Conservation (phyloP, 202 grass and related monocot genomes). For the Sporobolus alterniflorus region DNA sequence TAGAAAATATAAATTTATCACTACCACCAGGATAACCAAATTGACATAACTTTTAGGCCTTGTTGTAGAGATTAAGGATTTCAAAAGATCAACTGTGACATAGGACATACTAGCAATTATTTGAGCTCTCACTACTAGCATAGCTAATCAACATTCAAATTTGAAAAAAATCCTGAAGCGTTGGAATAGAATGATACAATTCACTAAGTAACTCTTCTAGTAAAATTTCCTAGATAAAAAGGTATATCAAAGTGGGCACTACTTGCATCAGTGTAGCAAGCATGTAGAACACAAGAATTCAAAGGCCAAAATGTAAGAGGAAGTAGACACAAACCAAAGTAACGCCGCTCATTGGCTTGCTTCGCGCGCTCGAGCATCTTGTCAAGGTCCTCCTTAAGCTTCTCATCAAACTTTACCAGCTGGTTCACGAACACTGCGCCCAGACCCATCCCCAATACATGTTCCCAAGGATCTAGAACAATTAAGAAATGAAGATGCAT, state of each 20-base stretch:
- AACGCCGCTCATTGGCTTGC: constrained; percentile 78
- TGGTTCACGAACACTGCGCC: constrained; percentile 78
- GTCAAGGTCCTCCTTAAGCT: constrained; percentile 88
- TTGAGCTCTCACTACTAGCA: neutral
- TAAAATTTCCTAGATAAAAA: neutral
- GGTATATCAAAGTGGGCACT: neutral
- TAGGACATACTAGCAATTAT: neutral
- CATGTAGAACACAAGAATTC: neutral
- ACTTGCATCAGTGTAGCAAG: neutral
- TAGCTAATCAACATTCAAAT: neutral
- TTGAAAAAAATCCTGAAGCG: neutral
- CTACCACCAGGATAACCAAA: neutral
- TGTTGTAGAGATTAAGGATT: neutral
- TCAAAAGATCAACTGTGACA: neutral
- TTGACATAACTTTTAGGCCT: neutral
- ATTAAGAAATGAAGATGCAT: neutral
- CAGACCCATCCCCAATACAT: constrained; percentile 84
- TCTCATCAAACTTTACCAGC: constrained; percentile 84
- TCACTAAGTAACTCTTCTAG: neutral
- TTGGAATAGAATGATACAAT: neutral
- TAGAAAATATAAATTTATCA: constrained; percentile 3
- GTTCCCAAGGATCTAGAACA: constrained; percentile 91
- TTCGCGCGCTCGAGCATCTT: constrained; percentile 90
- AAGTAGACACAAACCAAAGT: constrained; percentile 63
- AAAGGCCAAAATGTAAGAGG: neutral